These are phyloP conservation scores for Rhynchosporium graminicola DNA, from an alignment of 2,329 filamentous ascomycete genomes.

Conservation along the genomic window DNA sequence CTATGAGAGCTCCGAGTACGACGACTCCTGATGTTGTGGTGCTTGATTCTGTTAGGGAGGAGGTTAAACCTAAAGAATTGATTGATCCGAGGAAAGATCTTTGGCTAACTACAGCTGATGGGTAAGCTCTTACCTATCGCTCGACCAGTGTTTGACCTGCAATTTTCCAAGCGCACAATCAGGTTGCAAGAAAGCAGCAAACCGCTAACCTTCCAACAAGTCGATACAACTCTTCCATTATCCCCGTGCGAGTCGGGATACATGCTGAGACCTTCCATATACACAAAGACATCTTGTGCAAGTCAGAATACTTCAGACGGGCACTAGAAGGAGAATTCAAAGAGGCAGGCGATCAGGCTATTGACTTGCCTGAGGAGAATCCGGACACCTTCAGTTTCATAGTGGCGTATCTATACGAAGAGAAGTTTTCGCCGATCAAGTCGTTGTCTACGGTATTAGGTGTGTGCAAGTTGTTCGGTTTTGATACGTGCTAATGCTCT, in stretches of 20 bases:
- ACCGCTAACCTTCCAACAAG: constrained; percentile 33
- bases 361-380: constrained; percentile 53
- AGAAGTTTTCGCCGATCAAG: constrained; percentile 48
- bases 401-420: constrained; percentile 53
- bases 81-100: constrained; percentile 49
- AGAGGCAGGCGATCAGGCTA: constrained; percentile 48
- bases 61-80: constrained; percentile 38
- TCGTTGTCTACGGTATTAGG: constrained; percentile 46
- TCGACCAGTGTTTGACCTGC: too few relatives aligned
- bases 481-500: constrained; percentile 8
- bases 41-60: constrained; percentile 42
- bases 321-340: constrained; percentile 51
- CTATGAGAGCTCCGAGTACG: constrained; percentile 46
- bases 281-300: constrained; percentile 49
- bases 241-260: constrained; percentile 50
- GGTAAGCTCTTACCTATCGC: constrained; percentile 40
- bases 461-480: constrained; percentile 24
- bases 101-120: constrained; percentile 52
- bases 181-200: neutral
- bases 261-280: constrained; percentile 50
- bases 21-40: constrained; percentile 45
- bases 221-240: constrained; percentile 49
- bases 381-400: constrained; percentile 54
- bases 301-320: constrained; percentile 51
- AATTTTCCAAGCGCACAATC: too few relatives aligned